Percentiles rank a stretch among this genome's conserved stretches.
These are phyloP conservation scores for Blastobotrys arbuscula DNA, from an alignment of 1,139 yeast genomes.

Conservation along the genomic window DNA sequence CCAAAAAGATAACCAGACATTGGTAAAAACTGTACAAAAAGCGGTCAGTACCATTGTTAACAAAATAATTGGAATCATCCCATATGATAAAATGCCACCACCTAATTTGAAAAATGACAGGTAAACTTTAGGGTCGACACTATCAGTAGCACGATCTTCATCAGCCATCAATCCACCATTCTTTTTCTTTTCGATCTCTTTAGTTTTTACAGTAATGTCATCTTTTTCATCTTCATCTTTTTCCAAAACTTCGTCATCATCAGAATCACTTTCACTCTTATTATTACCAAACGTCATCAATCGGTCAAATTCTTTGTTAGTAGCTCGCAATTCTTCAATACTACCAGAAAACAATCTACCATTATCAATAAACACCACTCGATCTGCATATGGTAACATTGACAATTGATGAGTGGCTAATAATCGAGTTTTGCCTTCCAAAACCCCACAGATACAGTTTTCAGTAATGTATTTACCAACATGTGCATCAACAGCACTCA, in stretches of 20 bases:
- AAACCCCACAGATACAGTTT: slow-evolving; percentile 55
- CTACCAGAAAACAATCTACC: slow-evolving; percentile 40
- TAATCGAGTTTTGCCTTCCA: slow-evolving; percentile 59
- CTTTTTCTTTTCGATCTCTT: slow-evolving; percentile 23
- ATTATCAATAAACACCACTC: slow-evolving; percentile 51
- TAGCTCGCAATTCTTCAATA: slow-evolving; percentile 43
- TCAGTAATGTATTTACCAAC: slow-evolving; percentile 81
- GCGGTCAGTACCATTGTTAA: slow-evolving; percentile 44
- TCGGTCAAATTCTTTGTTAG: slow-evolving; percentile 45
- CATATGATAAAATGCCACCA: slow-evolving; percentile 42
- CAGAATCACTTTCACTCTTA: slow-evolving; percentile 33
- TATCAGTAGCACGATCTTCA: slow-evolving; percentile 48
- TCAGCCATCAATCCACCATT: slow-evolving; percentile 35
- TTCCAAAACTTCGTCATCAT: slow-evolving; percentile 27
- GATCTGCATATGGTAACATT: slow-evolving; percentile 60
- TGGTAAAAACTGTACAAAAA: slow-evolving; percentile 59
- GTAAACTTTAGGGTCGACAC: slow-evolving; percentile 44
- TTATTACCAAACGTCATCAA: slow-evolving; percentile 47
- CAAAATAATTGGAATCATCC: slow-evolving; percentile 40
- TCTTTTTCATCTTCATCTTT: slow-evolving; percentile 23
- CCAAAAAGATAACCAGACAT: slow-evolving; percentile 89
- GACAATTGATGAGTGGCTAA: slow-evolving; percentile 84
- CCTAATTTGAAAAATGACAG: slow-evolving; percentile 53
- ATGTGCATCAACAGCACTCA: slow-evolving; percentile 88
- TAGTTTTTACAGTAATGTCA: slow-evolving; percentile 21